phyloP scores from a whole-genome alignment of 768 basidiomycete genomes.

The Austroboletus festivus region DNA sequence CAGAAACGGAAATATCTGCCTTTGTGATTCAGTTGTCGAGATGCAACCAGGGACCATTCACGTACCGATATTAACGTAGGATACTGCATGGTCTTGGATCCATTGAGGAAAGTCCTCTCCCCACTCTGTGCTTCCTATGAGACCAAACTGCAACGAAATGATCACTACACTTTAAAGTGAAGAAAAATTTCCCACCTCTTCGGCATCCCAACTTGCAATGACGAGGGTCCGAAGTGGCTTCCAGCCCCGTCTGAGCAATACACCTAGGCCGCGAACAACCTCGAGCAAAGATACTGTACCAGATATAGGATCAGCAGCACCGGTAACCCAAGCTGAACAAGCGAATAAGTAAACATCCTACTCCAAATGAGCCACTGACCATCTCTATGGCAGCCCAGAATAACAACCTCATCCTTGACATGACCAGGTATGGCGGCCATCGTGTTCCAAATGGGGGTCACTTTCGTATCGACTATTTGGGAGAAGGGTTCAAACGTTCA shows the following conservation, averaged over 20 bases:
- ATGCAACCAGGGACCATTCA: not conserved
- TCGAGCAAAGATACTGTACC: constrained; percentile 57
- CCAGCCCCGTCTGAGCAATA: constrained; percentile 52
- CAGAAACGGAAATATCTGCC: constrained; percentile 51
- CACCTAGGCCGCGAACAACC: constrained; percentile 52
- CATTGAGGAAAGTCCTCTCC: constrained; percentile 87
- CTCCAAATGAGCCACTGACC: constrained; percentile 40
- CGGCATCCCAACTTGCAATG: constrained; percentile 78
- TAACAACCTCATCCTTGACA: constrained; percentile 76
- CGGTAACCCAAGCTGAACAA: constrained; percentile 38
- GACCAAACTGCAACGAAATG: constrained; percentile 45
- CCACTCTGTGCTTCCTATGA: constrained; percentile 88
- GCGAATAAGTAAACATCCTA: not conserved
- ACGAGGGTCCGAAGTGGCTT: constrained; percentile 66
- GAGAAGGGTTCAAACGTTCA: not conserved
- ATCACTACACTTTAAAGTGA: not conserved
- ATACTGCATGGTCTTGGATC: constrained; percentile 74
- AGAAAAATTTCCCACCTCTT: constrained; percentile 41
- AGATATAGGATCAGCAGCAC: constrained; percentile 52
- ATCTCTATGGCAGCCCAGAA: constrained; percentile 87
- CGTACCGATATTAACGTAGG: constrained; percentile 78
- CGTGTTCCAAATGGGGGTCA: constrained; percentile 89
- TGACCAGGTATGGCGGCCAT: constrained; percentile 82
- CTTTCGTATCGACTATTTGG: constrained; percentile 61
- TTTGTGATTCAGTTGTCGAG: constrained; percentile 3